Evolutionary conservation across 306 rosid species (phyloP).

Genomic region (Vigna hirtella): DNA sequence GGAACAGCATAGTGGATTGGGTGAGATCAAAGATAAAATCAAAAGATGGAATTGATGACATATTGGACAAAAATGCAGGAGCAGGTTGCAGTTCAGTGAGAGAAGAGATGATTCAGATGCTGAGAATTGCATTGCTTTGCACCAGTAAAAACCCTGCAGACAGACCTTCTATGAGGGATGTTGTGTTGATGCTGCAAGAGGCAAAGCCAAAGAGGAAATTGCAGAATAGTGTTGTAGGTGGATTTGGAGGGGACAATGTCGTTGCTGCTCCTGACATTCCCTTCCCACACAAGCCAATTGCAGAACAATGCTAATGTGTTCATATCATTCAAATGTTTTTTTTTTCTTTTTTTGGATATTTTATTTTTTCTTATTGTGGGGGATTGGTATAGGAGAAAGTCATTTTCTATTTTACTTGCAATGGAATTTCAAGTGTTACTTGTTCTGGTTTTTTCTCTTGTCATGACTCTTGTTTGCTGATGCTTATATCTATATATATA

Average conservation of each 20-base stretch:
- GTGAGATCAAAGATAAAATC: constrained; percentile 65
- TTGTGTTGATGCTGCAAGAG: constrained; percentile 83
- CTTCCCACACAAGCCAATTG: constrained; percentile 57
- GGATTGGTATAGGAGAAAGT: constrained; percentile 94
- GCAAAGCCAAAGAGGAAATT: constrained; percentile 83
- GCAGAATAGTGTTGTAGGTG: constrained; percentile 25
- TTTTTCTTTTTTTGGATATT: not conserved
- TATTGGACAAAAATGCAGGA: constrained; percentile 77
- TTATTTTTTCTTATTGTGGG: constrained; percentile 68
- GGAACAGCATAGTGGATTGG: constrained; percentile 93
- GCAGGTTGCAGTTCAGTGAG: constrained; percentile 65
- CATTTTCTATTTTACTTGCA: constrained; percentile 55
- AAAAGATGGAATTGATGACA: constrained; percentile 58
- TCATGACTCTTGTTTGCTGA: constrained; percentile 47
- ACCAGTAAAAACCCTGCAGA: constrained; percentile 81
- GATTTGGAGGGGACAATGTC: constrained; percentile 23
- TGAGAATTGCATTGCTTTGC: constrained; percentile 86
- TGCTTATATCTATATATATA: constrained; percentile 20
- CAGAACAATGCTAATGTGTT: constrained; percentile 58
- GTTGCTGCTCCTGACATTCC: constrained; percentile 47
- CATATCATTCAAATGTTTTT: constrained; percentile 33
- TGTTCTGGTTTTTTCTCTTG: constrained; percentile 31
- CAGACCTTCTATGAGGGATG: constrained; percentile 93
- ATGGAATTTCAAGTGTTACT: constrained; percentile 60
- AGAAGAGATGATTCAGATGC: constrained; percentile 90